Percentiles rank a stretch among this genome's conserved stretches.
Conservation (phyloP, 345 rosid genomes). For the Viola odorata region DNA sequence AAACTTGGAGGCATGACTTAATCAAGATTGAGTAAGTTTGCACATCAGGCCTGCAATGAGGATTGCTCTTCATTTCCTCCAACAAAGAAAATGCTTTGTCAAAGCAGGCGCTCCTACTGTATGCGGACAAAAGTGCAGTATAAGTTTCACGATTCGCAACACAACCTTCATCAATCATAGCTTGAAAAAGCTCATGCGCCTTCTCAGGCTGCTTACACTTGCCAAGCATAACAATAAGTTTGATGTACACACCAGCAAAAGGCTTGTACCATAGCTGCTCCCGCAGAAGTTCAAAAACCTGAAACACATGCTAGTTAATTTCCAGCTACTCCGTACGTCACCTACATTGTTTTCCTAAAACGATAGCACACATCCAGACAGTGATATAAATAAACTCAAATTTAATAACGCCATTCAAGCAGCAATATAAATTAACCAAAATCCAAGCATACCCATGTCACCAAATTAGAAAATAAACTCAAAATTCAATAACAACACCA, state of each 20-base stretch:
- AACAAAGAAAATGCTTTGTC: constrained; percentile 60
- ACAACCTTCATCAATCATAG: constrained; percentile 75
- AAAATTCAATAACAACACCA: too few species aligned
- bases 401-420: too few species aligned
- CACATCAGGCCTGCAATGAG: constrained; percentile 71
- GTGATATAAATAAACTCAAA: too few species aligned
- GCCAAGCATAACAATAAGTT: constrained; percentile 85
- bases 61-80: constrained; percentile 66
- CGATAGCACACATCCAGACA: too few species aligned
- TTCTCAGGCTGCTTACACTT: constrained; percentile 86
- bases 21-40: constrained; percentile 90
- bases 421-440: too few species aligned
- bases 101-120: constrained; percentile 67
- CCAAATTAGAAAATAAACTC: too few species aligned
- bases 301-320: background rate
- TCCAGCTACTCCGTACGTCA: background rate
- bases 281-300: constrained; percentile 72
- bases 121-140: constrained; percentile 75
- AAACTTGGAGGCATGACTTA: constrained; percentile 80
- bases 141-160: constrained; percentile 55
- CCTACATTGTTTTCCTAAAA: background rate
- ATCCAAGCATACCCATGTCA: too few species aligned
- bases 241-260: constrained; percentile 55
- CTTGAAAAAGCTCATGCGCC: constrained; percentile 69
- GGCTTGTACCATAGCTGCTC: constrained; percentile 91